A percentile compares a stretch with the other conserved stretches of the same genome.
phyloP scores from a whole-genome alignment of 768 basidiomycete species.

The Pulveroboletus sp. region DNA sequence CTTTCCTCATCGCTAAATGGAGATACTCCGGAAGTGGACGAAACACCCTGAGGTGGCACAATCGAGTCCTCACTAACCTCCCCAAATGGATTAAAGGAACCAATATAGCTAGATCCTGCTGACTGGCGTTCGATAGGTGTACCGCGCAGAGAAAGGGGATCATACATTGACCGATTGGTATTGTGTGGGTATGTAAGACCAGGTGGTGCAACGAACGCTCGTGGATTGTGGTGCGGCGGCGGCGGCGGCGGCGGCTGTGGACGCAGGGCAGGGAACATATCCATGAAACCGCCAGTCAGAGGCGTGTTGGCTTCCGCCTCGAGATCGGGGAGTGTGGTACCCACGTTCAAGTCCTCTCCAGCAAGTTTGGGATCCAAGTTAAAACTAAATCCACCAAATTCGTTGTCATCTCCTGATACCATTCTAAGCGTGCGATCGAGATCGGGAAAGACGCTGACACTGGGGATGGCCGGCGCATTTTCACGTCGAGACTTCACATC shows the following conservation, averaged over 20 bases:
- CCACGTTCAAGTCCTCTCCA: slow-evolving; percentile 36
- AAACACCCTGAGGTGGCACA: slow-evolving; percentile 24
- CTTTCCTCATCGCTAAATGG: slow-evolving; percentile 53
- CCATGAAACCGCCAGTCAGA: slow-evolving; percentile 60
- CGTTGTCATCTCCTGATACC: slow-evolving; percentile 57
- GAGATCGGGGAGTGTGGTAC: slow-evolving; percentile 46
- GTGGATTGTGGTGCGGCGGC: slow-evolving; percentile 21
- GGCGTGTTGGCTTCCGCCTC: slow-evolving; percentile 45
- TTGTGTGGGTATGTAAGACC: slow-evolving; percentile 48
- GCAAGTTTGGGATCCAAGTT: slow-evolving; percentile 79
- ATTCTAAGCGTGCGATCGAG: slow-evolving; percentile 80
- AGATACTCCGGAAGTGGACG: slow-evolving; percentile 34
- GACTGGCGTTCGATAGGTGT: slow-evolving; percentile 44
- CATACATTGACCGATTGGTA: slow-evolving; percentile 50
- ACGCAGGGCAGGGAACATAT: slow-evolving; percentile 64
- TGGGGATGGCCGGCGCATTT: slow-evolving; percentile 37
- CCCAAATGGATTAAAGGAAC: slow-evolving; percentile 79
- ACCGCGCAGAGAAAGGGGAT: slow-evolving; percentile 41
- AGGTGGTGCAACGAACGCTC: slow-evolving; percentile 45
- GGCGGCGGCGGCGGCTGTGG: slow-evolving; percentile 20
- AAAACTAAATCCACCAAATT: slow-evolving; percentile 74
- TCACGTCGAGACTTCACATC: slow-evolving; percentile 78
- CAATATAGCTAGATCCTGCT: slow-evolving; percentile 53
- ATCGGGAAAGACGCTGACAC: slow-evolving; percentile 76
- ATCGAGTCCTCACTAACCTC: slow-evolving; percentile 50